A percentile compares a stretch with the other conserved stretches of the same genome.
These are phyloP conservation scores for Calonectria honghensis DNA, from an alignment of 2,329 filamentous ascomycete species.

Conservation along the genomic window DNA sequence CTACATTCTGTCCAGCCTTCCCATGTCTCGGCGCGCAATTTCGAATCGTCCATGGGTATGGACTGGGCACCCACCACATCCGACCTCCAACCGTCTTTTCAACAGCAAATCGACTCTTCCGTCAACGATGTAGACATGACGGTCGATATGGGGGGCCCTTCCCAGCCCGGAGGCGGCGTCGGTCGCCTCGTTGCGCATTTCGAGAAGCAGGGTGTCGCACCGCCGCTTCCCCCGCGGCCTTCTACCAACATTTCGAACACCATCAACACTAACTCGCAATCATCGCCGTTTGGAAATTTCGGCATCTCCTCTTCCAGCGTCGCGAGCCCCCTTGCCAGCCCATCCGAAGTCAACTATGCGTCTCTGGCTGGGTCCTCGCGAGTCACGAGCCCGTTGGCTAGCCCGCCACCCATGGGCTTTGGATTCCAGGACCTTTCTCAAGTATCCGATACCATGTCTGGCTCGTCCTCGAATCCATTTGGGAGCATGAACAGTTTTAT, in stretches of 20 bases:
- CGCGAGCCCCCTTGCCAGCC: constrained; percentile 58
- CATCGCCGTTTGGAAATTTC: constrained; percentile 59
- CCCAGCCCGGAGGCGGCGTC: constrained; percentile 56
- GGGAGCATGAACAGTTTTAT: constrained; percentile 60
- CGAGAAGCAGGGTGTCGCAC: constrained; percentile 62
- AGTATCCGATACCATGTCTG: constrained; percentile 55
- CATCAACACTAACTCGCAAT: constrained; percentile 52
- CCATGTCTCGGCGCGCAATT: constrained; percentile 54
- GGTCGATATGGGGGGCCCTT: constrained; percentile 50
- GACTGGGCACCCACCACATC: constrained; percentile 61
- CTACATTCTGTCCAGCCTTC: constrained; percentile 50
- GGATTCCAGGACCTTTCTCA: constrained; percentile 58
- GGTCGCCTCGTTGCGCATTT: constrained; percentile 64
- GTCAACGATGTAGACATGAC: constrained; percentile 55
- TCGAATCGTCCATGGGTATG: constrained; percentile 58
- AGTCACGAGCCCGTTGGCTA: constrained; percentile 58
- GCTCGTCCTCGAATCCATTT: constrained; percentile 55
- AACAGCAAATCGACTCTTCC: constrained; percentile 49
- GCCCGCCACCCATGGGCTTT: constrained; percentile 57
- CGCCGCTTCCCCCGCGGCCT: constrained; percentile 61
- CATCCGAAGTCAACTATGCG: constrained; percentile 58
- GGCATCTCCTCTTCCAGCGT: constrained; percentile 55
- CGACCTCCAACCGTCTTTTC: constrained; percentile 56
- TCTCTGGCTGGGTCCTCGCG: constrained; percentile 56
- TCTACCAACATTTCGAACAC: constrained; percentile 55